Conservation (phyloP, 2,329 filamentous ascomycete genomes). For the Ascochyta clinopodiicola region DNA sequence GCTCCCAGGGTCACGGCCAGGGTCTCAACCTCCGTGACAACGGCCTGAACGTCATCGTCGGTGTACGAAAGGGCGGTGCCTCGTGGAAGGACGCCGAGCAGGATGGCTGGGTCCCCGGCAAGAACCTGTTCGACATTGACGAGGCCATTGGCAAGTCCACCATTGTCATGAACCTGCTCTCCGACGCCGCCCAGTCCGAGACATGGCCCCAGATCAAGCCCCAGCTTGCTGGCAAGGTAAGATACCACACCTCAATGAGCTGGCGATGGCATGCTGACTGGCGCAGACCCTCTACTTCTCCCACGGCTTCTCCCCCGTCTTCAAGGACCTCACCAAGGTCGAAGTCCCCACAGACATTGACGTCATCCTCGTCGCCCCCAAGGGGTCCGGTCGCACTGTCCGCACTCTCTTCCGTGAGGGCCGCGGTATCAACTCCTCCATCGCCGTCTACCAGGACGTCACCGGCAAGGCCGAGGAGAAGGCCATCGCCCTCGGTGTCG, state of each 20-base stretch:
- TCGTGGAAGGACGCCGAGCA: slow-evolving; percentile 98
- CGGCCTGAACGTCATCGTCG: slow-evolving; percentile 97
- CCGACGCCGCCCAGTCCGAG: slow-evolving; percentile 96
- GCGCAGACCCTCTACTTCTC: slow-evolving; percentile 97
- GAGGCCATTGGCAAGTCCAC: slow-evolving; percentile 93
- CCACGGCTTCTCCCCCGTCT: slow-evolving; percentile 99
- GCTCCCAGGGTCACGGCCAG: slow-evolving; percentile 97
- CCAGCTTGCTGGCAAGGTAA: slow-evolving; percentile 96
- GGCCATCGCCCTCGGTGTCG: slow-evolving; percentile 94
- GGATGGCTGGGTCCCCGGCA: slow-evolving; percentile 97
- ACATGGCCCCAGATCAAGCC: slow-evolving; percentile 99
- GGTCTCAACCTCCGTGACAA: slow-evolving; percentile 99
- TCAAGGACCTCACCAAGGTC: slow-evolving; percentile 99
- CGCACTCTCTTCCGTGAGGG: slow-evolving; percentile 99
- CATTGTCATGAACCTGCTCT: slow-evolving; percentile 99
- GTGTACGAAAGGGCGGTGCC: slow-evolving; percentile 96
- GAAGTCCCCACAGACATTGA: slow-evolving; percentile 95
- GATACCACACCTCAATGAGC: not conserved
- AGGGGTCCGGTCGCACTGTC: slow-evolving; percentile 98
- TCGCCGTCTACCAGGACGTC: slow-evolving; percentile 98
- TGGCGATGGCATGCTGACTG: slow-evolving; percentile 17
- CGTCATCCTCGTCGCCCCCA: slow-evolving; percentile 98
- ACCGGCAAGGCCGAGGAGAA: slow-evolving; percentile 98
- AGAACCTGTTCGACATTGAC: slow-evolving; percentile 98
- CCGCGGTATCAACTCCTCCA: slow-evolving; percentile 99